Base-by-base conservation (phyloP, 2,329 filamentous ascomycete genomes). In the Arachnomyces sp. region DNA sequence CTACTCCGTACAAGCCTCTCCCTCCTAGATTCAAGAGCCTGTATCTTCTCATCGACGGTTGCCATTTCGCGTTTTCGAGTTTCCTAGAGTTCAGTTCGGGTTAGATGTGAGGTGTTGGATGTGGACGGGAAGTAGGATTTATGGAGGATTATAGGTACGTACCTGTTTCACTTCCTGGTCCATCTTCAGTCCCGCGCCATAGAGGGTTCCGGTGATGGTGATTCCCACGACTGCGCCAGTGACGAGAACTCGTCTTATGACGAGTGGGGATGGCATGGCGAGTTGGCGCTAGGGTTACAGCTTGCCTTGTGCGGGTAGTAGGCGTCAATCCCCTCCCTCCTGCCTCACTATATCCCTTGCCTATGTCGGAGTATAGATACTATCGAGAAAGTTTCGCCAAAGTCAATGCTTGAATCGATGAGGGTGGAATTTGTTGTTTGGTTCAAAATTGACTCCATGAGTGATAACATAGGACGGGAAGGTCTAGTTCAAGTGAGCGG, bases 171-270 rank as follows among this genome's bases (percentile, higher is more conserved):
- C 45, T 45, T 42, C 39, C 40, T 42, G 48, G 40, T 45, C 52
- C 46, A 41, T 56, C 41, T 53, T 59, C 44, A 81, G 47, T 5
- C 70, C 69, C 14, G 78, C 77, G 16, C 78, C 78, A 49, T 78
- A 80, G 45, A 73, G 66, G 4, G 74, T 68, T 38, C 77, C 77
- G 1, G 68, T 70, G 5, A 72, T 71, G 1, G 76, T 78, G 34
- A 78, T 69, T 12, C 72, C 68, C 7, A 73, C 67, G 13, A 80
- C 67, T 2, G 71, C 67, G 28, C 65, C 70, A 1, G 77, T 76
- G 49, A 77, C 56, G 13, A 78, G 62, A 42, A 73, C 63, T 12
- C 72, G 66, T 18, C 72, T 67, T 6, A 73, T 47, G 40, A 61
- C 65, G 18, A 56, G 55, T 20, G 55, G 54, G 16, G 55, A 49